These are phyloP conservation scores for Mortierella sp. DNA, from an alignment of 371 early-diverging fungal species.

Conservation along the genomic window DNA sequence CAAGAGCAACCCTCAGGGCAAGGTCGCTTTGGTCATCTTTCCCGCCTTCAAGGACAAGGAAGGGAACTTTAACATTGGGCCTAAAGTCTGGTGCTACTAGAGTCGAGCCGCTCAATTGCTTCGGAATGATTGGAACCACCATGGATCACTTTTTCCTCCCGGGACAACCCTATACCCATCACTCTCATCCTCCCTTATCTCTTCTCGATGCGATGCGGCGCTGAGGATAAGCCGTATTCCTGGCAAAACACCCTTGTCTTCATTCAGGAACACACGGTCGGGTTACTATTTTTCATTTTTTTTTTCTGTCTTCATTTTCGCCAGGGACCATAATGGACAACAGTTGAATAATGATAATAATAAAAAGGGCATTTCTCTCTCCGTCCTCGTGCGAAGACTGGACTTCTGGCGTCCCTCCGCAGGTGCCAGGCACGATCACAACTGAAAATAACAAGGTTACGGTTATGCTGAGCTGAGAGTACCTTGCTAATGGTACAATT, in stretches of 20 bases:
- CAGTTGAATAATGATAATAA: neutral
- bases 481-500: neutral
- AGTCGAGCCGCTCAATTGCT: neutral
- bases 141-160: neutral
- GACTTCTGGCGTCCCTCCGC: neutral
- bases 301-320: neutral
- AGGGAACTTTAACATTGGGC: conserved; percentile 9
- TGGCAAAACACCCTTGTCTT: neutral
- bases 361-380: neutral
- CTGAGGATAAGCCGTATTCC: neutral
- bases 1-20: conserved; percentile 40
- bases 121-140: neutral
- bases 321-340: neutral
- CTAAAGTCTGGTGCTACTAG: conserved; percentile 53
- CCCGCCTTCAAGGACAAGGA: conserved; percentile 36
- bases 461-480: neutral
- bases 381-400: neutral
- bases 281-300: neutral
- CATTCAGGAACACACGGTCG: neutral
- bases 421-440: neutral
- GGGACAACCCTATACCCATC: neutral
- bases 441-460: neutral
- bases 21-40: conserved; percentile 41
- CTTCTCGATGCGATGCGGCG: neutral
- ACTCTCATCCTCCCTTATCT: neutral